A percentile compares a stretch with the other conserved stretches of the same genome.
Evolutionary conservation across 441 rosid species (phyloP).

Genomic region (Rhodomyrtus psidioides): DNA sequence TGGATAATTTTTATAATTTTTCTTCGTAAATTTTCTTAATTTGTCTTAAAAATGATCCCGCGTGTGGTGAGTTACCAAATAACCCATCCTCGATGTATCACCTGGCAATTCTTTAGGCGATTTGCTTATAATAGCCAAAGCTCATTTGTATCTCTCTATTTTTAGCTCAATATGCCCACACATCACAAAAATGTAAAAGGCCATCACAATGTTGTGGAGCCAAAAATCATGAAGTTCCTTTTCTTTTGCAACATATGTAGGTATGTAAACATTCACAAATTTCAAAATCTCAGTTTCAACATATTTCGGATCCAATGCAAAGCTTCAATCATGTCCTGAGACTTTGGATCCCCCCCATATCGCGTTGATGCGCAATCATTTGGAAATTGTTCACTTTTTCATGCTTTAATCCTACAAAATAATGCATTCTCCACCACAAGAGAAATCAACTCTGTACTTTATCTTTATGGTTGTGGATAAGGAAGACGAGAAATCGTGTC

Average conservation of each 20-base stretch:
- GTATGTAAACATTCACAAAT: background rate
- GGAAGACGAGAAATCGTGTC: background rate
- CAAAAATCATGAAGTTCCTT: background rate
- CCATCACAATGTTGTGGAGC: background rate
- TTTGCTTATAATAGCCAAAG: background rate
- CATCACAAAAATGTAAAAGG: background rate
- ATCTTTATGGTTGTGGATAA: background rate
- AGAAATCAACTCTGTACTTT: background rate
- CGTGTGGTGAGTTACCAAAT: background rate
- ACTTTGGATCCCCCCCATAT: background rate
- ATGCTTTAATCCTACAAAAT: background rate
- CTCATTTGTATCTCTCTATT: background rate
- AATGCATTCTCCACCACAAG: background rate
- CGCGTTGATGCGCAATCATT: background rate
- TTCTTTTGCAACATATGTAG: background rate
- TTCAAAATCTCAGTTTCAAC: background rate
- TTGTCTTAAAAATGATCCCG: too few species aligned
- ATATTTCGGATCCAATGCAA: background rate
- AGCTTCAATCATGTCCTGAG: background rate
- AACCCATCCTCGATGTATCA: background rate
- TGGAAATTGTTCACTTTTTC: background rate
- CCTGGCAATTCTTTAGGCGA: background rate
- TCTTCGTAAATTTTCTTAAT: too few species aligned
- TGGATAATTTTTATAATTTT: too few species aligned
- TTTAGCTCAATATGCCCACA: background rate